Conservation (phyloP, 148 eudicot species). For the Chenopodium suecicum region DNA sequence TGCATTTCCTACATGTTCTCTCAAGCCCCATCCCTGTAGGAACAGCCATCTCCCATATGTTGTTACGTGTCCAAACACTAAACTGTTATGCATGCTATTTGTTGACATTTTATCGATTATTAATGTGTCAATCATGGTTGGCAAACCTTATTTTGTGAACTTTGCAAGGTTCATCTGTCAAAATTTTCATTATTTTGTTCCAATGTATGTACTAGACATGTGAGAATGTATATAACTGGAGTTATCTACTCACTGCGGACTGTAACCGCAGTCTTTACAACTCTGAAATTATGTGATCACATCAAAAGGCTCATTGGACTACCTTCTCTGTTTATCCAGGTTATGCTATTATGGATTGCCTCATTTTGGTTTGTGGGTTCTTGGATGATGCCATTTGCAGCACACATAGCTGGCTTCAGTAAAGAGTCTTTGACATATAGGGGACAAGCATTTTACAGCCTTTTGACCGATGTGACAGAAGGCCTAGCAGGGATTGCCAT, state of each 20-base stretch:
- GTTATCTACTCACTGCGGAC: background rate
- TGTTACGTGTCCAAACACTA: background rate
- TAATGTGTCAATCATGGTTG: background rate
- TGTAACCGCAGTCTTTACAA: background rate
- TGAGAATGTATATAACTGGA: background rate
- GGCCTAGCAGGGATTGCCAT: constrained; percentile 78
- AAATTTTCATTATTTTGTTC: background rate
- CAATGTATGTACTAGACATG: background rate
- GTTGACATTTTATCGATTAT: too few species aligned
- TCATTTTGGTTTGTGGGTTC: constrained; percentile 85
- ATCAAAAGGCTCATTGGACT: background rate
- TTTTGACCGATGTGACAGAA: constrained; percentile 69
- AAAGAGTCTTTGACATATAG: constrained; percentile 67
- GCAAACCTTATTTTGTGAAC: background rate
- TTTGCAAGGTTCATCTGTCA: background rate
- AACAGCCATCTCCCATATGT: background rate
- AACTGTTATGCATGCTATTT: too few species aligned
- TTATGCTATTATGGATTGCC: constrained; percentile 67
- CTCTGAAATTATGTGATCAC: background rate
- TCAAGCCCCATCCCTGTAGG: background rate
- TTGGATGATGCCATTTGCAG: constrained; percentile 85
- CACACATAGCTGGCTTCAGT: constrained; percentile 64
- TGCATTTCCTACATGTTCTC: background rate
- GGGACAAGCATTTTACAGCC: constrained; percentile 86
- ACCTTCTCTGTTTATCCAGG: constrained; percentile 41